Evolutionary conservation across 495 filamentous ascomycete genomes (phyloP), one percentile per base, ranked within the genome.

Genomic region (Lentithecium fluviatile): DNA sequence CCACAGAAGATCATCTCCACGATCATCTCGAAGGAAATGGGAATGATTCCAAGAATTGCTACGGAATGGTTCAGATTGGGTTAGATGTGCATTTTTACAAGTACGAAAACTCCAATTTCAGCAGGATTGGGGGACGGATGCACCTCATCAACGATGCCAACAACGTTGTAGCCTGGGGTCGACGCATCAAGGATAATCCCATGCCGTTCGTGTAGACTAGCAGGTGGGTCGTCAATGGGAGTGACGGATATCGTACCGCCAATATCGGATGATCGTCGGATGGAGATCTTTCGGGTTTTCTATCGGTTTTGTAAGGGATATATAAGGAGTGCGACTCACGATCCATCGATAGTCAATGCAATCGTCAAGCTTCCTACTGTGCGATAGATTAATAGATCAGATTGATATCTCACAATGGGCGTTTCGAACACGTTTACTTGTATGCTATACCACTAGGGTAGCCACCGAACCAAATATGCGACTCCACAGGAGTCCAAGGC

Each of bases 401-500:
- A 43, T 48, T 25, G 45, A 40, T 51, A 55, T 57, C 45, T 50
- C 17, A 38, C 17, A 54, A 64, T 54, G 47, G 42, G 38, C 47
- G 38, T 60, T 59, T 51, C 49, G 56, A 47, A 60, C 36, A 51
- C 2, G 42, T 59, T 60, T 56, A 65, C 56, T 65, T 60, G 45
- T 65, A 65, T 55, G 62, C 62, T 52, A 65, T 51, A 36, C 55
- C 62, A 55, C 56, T 65, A 56, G 29, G 45, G 49, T 60, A 52
- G 32, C 45, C 26, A 51, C 56, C 62, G 43, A 65, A 60, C 62
- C 48, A 56, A 42, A 59, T 65, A 50, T 60, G 62, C 56, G 62
- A 65, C 56, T 65, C 62, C 56, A 60, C 42, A 46, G 56, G 56
- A 65, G 51, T 60, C 62, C 62, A 56, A 50, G 56, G 45, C 32